Evolutionary conservation across 116 monocot species (phyloP), one percentile per base, ranked within the genome.

Genomic region (Dioscorea cayenensis): DNA sequence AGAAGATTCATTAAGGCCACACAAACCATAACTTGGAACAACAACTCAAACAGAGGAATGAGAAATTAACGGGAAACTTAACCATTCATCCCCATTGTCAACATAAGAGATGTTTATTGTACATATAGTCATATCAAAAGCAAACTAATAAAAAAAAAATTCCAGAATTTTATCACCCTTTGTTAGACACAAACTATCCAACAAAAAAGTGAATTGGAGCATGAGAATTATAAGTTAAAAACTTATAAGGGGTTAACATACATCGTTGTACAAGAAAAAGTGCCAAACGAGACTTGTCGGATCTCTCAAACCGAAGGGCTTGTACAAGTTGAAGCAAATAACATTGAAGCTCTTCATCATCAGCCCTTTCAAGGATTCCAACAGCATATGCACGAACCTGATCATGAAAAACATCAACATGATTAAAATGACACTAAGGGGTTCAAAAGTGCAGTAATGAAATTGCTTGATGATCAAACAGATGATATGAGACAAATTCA

Each of bases 351-450:
- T 97, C 97, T 74, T 88, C 97, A 82, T 97, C 97, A 79, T 86
- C 97, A 68, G 97, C 97, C 77, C 97, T 88, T 78, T 88, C 93
- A 77, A 97, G 83, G 71, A 97, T 82, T 71, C 86, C 92, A 63
- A 97, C 97, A 76, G 97, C 97, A 97, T 93, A 97, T 72, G 90
- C 97, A 76, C 93, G 97, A 66, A 97, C 97, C 97, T 97, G 77
- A 21, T 68, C 64, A 49, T 25, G 73, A 13, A 28, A 28, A 43
- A 55, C 0, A n/a, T 55, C 55, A 55, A 55, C 55, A 55, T 55
- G 2, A 55, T 55, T 55, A 14, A 55, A 3, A 18, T 18, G 55
- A 55, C 16, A 55, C 2, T 32, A 32, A 32, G 32, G 2, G 32
- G 32, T 32, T 32, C 32, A 32, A 32, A 32, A 32, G 32, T 2